Conservation (phyloP, 2,329 filamentous ascomycete species). For the Epichloe sibirici region DNA sequence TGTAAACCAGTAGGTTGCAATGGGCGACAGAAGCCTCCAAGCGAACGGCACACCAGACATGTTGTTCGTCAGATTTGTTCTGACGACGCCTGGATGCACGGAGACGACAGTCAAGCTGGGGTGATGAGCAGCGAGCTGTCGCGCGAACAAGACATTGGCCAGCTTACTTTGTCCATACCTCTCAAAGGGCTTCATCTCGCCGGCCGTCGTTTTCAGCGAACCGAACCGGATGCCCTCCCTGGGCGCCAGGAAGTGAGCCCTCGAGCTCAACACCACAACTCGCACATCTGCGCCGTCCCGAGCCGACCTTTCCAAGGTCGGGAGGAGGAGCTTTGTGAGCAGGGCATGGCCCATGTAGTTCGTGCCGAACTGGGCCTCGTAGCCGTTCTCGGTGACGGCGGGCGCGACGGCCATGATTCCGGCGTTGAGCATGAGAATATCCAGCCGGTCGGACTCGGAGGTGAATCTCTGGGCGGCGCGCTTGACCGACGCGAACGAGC, state of each 20-base stretch:
- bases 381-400: conserved; percentile 29
- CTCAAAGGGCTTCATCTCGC: conserved; percentile 9
- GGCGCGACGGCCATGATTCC: conserved; percentile 29
- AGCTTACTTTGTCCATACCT: conserved; percentile 22
- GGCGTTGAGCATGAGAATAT: conserved; percentile 35
- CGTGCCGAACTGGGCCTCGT: conserved; percentile 35
- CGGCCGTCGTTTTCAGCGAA: conserved; percentile 13
- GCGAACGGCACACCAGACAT: conserved; percentile 6
- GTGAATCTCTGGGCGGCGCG: conserved; percentile 26
- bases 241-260: conserved; percentile 12
- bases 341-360: conserved; percentile 38
- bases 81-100: conserved; percentile 17
- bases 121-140: conserved; percentile 14
- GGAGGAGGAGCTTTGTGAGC: conserved; percentile 26
- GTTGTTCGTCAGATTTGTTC: conserved; percentile 14
- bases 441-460: conserved; percentile 21
- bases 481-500: conserved; percentile 30
- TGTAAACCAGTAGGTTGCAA: conserved; percentile 10
- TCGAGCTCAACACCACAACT: conserved; percentile 18
- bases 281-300: conserved; percentile 14
- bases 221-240: conserved; percentile 18
- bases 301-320: conserved; percentile 18
- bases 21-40: conserved; percentile 5
- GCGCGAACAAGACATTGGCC: conserved; percentile 18
- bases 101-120: conserved; percentile 14